Evolutionary conservation across 1,139 yeast genomes (phyloP).

Genomic region (Candida buenavistaensis): DNA sequence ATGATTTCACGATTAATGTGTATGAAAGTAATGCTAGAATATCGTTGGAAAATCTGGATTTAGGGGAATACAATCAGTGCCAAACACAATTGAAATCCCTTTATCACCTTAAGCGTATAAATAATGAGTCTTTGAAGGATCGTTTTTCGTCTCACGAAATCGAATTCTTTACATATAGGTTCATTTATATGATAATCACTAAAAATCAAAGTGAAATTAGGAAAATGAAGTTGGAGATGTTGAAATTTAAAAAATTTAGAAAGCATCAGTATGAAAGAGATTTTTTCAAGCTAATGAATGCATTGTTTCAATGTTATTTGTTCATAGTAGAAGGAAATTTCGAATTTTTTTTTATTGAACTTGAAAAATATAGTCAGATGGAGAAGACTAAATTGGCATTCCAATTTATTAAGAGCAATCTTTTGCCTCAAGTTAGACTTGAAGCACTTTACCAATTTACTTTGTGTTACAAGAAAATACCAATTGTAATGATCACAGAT

Average conservation of each 20-base stretch:
- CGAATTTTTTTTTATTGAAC: slow-evolving; percentile 49
- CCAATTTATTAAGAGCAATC: slow-evolving; percentile 39
- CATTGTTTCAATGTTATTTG: slow-evolving; percentile 27
- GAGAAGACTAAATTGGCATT: slow-evolving; percentile 24
- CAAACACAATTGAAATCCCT: slow-evolving; percentile 74
- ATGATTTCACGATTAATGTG: slow-evolving; percentile 72
- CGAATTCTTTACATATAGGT: slow-evolving; percentile 74
- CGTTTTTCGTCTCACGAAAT: slow-evolving; percentile 28
- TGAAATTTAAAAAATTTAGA: slow-evolving; percentile 16
- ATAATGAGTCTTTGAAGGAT: slow-evolving; percentile 12
- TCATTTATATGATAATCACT: slow-evolving; percentile 80
- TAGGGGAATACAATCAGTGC: slow-evolving; percentile 96
- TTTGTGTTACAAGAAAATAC: slow-evolving; percentile 58
- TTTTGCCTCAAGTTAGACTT: slow-evolving; percentile 56
- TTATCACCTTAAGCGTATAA: slow-evolving; percentile 38
- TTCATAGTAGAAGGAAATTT: slow-evolving; percentile 45
- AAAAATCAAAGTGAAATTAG: slow-evolving; percentile 56
- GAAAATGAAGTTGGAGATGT: slow-evolving; percentile 28
- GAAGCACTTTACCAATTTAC: slow-evolving; percentile 60
- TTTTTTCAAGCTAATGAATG: slow-evolving; percentile 20
- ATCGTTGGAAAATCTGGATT: slow-evolving; percentile 79
- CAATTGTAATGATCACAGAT: slow-evolving; percentile 42
- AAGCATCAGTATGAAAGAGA: slow-evolving; percentile 23
- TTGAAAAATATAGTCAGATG: slow-evolving; percentile 21
- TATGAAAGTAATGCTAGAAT: slow-evolving; percentile 86